Evolutionary conservation across 2,329 filamentous ascomycete genomes (phyloP), one percentile per base, ranked within the genome.

Genomic region (Balansia obtecta): DNA sequence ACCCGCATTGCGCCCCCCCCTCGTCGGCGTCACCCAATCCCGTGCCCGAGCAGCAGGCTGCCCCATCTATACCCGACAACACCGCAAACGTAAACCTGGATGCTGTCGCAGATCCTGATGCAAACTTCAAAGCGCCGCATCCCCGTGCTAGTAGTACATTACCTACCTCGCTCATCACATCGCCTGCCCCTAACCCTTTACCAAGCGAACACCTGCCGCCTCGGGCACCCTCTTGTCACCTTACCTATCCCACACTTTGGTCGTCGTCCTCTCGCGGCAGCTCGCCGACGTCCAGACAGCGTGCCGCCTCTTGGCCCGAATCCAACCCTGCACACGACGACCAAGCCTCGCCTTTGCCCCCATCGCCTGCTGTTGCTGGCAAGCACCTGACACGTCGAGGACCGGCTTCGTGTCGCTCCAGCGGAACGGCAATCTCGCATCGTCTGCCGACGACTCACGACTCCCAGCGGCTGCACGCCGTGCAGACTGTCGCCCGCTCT

Each of bases 331-430:
- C 52, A 49, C 47, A 50, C 56, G 58, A 54, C 50, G 46, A 54
- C 34, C 57, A 57, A 50, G 58, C 52, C 3, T 45, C 58, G 50
- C 55, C 45, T 47, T 37, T 37, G 44, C 15, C 30, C n/a, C 13
- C 59, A 50, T 56, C 61, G 50, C 57, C 57, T 49, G 52, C 53
- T 46, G 52, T 57, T 48, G 57, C 61, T 45, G 56, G 65, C 45
- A 64, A 60, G 48, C 59, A 65, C 50, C 62, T 59, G 37, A 61
- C 63, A 52, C 66, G 66, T 56, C 71, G 69, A 57, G 65, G 66
- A 38, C 65, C 68, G 49, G 61, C 66, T 46, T 68, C 65, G 39
- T 64, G 61, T 54, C 63, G 61, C 56, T 66, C 68, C 52, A 61
- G 63, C 60, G 64, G 60, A 54, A 58, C 60, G 52, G 63, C 63